Evolutionary conservation across 495 filamentous ascomycete genomes (phyloP), one percentile per base, ranked within the genome.

Genomic region (Daldinia loculata): DNA sequence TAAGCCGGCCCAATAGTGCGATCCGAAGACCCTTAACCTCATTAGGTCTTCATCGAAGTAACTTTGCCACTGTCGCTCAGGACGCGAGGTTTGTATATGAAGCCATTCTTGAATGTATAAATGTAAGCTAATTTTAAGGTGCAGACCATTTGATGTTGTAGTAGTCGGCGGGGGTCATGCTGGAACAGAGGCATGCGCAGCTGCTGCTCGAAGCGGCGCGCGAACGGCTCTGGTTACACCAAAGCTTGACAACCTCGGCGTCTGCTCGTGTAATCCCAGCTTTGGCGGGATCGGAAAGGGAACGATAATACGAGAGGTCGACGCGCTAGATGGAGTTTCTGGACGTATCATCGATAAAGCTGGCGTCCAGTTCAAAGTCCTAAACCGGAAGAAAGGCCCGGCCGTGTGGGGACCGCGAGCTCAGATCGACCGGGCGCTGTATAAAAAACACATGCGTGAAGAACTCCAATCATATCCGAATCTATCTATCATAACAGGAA

Each of bases 271-370:
- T 83, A 99, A 99, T 79, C 95, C 95, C 29, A 95, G 92, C 63
- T 97, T 99, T 77, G 95, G 95, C 52, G 95, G 95, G 34, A 99
- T 99, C 72, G 95, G 95, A n/a, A 99, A 99, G 79, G 95, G 95
- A 9, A 98, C 92, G 15, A 98, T 99, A 86, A 83, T 99, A 36
- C 90, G 95, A 2, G 95, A 99, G 78, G 89, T 99, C 30, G 95
- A 99, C 81, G 96, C 95, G 0, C 86, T 99, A 72, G 95, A 99
- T 77, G 95, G 95, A 2, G 85, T 99, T 9, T 91, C 91, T 0
- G 95, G 93, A 2, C 86, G 93, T 9, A 92, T 97, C 29, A 91
- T 97, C 43, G 95, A 99, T 78, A 97, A 95, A 79, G 92, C 95
- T 24, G 95, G 94, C 15, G 84, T 97, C 17, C 94, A 97, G 79